Percentiles rank a stretch among this genome's conserved stretches.
Conservation (phyloP, 2,329 filamentous ascomycete species). For the Penicillium sp. region DNA sequence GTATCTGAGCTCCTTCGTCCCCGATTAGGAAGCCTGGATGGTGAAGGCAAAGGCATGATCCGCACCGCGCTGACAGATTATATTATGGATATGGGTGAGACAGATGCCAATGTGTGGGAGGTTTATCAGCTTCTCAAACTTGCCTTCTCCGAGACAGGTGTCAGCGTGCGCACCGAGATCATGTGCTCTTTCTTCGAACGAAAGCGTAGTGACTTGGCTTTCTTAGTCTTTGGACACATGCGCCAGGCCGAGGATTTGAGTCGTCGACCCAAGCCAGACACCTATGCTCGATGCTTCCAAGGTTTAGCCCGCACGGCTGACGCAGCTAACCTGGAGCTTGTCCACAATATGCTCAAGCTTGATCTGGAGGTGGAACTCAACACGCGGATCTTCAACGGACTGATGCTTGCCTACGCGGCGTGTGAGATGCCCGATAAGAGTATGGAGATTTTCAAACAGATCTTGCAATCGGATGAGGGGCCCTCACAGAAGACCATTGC, state of each 20-base stretch:
- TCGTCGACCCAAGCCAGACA: constrained; percentile 68
- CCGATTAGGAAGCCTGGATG: constrained; percentile 43
- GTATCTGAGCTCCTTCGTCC: constrained; percentile 81
- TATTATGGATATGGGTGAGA: constrained; percentile 61
- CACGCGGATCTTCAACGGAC: constrained; percentile 75
- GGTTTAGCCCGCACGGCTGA: constrained; percentile 66
- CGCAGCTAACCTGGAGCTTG: constrained; percentile 66
- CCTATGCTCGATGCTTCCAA: constrained; percentile 76
- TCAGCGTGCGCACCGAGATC: constrained; percentile 64
- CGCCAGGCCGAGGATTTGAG: constrained; percentile 67
- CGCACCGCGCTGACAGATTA: constrained; percentile 67
- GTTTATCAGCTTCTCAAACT: constrained; percentile 59
- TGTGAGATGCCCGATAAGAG: constrained; percentile 67
- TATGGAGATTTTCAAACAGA: constrained; percentile 79
- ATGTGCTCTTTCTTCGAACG: constrained; percentile 83
- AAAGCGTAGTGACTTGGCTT: constrained; percentile 78
- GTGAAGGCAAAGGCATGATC: constrained; percentile 65
- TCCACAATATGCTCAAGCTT: constrained; percentile 94
- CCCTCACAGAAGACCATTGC: constrained; percentile 79
- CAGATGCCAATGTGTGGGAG: constrained; percentile 64
- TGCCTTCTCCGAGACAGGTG: constrained; percentile 64
- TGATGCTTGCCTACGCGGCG: constrained; percentile 82
- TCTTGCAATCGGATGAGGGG: constrained; percentile 80
- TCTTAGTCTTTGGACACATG: constrained; percentile 90
- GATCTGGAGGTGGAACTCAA: constrained; percentile 76